Evolutionary conservation across 2,329 filamentous ascomycete species (phyloP).

Genomic region (Pestalotiopsis fici): DNA sequence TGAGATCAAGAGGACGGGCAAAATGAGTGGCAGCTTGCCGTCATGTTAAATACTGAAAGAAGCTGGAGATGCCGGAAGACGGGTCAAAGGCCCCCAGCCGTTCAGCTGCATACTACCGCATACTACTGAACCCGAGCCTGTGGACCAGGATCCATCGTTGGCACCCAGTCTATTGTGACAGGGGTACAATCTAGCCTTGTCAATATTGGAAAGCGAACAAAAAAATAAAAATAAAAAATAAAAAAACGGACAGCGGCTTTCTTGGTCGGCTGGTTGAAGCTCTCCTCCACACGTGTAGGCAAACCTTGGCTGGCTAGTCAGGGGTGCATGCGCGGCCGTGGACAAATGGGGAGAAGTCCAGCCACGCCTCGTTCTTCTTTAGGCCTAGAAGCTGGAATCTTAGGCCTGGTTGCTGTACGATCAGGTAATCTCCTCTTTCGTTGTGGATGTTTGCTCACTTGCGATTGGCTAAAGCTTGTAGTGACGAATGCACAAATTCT

Average conservation of each 20-base stretch:
- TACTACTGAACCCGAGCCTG: background rate
- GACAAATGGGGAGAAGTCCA: background rate
- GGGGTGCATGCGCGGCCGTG: background rate
- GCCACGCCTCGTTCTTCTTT: background rate
- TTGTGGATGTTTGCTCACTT: background rate
- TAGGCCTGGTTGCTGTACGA: background rate
- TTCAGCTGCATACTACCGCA: background rate
- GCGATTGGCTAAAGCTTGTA: background rate
- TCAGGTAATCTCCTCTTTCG: background rate
- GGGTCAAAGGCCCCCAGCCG: background rate
- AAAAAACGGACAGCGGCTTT: background rate
- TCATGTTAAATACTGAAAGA: slow-evolving; percentile 8
- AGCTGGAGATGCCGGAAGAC: background rate
- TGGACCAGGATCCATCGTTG: slow-evolving; percentile 3
- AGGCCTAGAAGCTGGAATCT: background rate
- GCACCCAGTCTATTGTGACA: background rate
- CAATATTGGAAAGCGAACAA: slow-evolving; percentile 3
- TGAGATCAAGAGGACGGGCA: background rate
- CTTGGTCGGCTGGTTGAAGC: background rate
- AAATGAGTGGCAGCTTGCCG: slow-evolving; percentile 1
- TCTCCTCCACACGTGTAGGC: slow-evolving; percentile 1
- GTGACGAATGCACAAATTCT: background rate
- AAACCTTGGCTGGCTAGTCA: background rate
- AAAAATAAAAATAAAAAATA: background rate
- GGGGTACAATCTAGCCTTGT: background rate